These are phyloP conservation scores for Petasospora rhodanensis DNA, from an alignment of 1,139 yeast genomes.

Conservation along the genomic window DNA sequence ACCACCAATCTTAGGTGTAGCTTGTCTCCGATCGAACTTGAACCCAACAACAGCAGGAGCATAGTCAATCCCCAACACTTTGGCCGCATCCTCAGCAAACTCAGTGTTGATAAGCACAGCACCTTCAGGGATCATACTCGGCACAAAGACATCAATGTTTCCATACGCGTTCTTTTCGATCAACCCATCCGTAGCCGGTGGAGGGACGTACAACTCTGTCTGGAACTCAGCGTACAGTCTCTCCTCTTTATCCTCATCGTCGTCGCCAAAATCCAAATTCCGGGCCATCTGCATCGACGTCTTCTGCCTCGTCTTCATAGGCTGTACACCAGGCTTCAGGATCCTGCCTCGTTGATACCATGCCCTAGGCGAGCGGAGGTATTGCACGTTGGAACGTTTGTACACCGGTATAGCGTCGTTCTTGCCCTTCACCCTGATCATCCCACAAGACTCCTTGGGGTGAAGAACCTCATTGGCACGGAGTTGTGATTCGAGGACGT, in stretches of 20 bases:
- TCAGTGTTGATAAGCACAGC: constrained; percentile 59
- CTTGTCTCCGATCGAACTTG: constrained; percentile 54
- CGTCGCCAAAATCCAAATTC: constrained; percentile 13
- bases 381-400: constrained; percentile 59
- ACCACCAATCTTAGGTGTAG: constrained; percentile 72
- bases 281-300: constrained; percentile 20
- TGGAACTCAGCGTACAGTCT: constrained; percentile 74
- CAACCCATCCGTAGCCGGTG: constrained; percentile 48
- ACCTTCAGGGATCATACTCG: constrained; percentile 79
- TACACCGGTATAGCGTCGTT: constrained; percentile 48
- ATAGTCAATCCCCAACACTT: constrained; percentile 63
- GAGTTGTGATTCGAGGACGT: constrained; percentile 72
- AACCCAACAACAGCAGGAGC: constrained; percentile 89
- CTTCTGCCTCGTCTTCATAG: constrained; percentile 43
- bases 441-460: constrained; percentile 75
- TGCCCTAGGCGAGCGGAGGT: constrained; percentile 67
- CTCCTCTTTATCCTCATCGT: constrained; percentile 44
- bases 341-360: constrained; percentile 86
- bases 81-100: constrained; percentile 65
- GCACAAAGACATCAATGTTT: constrained; percentile 72
- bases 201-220: constrained; percentile 67
- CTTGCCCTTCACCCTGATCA: constrained; percentile 44
- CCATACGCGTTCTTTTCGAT: constrained; percentile 77
- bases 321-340: constrained; percentile 64
- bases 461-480: constrained; percentile 65